These are phyloP conservation scores for Paspalum notatum DNA, from an alignment of 176 grass and related monocot species.

Conservation along the genomic window DNA sequence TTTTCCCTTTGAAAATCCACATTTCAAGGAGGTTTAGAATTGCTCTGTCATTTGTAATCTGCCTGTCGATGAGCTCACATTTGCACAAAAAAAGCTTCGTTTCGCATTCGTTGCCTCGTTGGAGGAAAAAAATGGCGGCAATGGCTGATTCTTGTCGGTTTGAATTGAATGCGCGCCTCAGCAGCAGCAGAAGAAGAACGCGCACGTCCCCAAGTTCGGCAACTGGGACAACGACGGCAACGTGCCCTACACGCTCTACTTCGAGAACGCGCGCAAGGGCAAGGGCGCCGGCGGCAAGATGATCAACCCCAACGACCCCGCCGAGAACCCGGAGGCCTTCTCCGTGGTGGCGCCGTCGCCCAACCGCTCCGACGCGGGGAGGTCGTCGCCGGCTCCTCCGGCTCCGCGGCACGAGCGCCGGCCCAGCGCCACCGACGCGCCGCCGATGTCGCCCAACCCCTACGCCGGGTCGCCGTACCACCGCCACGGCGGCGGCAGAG, in stretches of 20 bases:
- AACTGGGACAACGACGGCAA: constrained; percentile 80
- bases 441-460: constrained; percentile 35
- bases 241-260: constrained; percentile 74
- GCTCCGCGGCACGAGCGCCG: constrained; percentile 41
- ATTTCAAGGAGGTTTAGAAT: neutral
- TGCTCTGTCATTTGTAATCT: no score
- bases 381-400: neutral
- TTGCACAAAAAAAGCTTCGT: neutral
- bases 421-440: constrained; percentile 48
- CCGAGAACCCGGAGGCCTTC: constrained; percentile 79
- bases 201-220: constrained; percentile 70
- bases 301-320: constrained; percentile 83
- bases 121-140: neutral
- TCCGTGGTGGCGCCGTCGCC: constrained; percentile 43
- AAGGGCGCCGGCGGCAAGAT: constrained; percentile 62
- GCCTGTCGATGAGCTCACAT: neutral
- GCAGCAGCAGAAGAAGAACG: constrained; percentile 51
- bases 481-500: constrained; percentile 32
- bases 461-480: constrained; percentile 51
- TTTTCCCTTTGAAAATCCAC: neutral
- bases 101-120: neutral
- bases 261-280: constrained; percentile 75
- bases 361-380: constrained; percentile 27
- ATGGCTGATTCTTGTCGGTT: neutral
- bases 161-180: neutral